Conservation (phyloP, 2,329 filamentous ascomycete genomes). For the Botryotinia globosa region DNA sequence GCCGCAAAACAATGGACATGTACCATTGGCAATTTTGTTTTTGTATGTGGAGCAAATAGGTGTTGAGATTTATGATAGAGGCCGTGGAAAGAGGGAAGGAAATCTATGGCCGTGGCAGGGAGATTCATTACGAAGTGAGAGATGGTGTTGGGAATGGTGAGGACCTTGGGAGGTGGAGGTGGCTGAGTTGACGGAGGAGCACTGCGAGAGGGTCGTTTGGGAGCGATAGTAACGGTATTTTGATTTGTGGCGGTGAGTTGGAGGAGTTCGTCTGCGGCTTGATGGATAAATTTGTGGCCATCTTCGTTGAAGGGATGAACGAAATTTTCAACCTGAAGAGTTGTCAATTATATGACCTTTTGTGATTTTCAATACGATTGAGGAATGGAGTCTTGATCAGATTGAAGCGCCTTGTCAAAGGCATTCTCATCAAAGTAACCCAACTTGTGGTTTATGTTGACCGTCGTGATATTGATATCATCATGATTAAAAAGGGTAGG, state of each 20-base stretch:
- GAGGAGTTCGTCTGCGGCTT: constrained; percentile 61
- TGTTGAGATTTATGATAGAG: constrained; percentile 70
- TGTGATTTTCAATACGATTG: neutral
- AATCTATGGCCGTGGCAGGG: constrained; percentile 82
- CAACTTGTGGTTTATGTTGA: constrained; percentile 28
- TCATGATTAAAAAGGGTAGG: constrained; percentile 15
- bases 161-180: constrained; percentile 41
- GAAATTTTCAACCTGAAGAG: constrained; percentile 56
- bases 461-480: constrained; percentile 30
- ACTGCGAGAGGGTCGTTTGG: constrained; percentile 38
- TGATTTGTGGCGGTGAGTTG: constrained; percentile 49
- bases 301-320: constrained; percentile 80
- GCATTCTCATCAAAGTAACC: constrained; percentile 24
- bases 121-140: constrained; percentile 99
- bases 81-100: constrained; percentile 72
- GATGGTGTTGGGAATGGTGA: constrained; percentile 69
- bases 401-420: constrained; percentile 27
- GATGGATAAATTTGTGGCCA: constrained; percentile 74
- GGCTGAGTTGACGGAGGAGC: constrained; percentile 33
- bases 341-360: constrained; percentile 14
- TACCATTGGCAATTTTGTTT: constrained; percentile 68
- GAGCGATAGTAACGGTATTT: constrained; percentile 51
- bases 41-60: constrained; percentile 61
- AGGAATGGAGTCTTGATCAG: constrained; percentile 11
- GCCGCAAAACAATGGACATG: constrained; percentile 94